phyloP scores from a whole-genome alignment of 169 alveolate species.

The Besnoitia besnoiti region DNA sequence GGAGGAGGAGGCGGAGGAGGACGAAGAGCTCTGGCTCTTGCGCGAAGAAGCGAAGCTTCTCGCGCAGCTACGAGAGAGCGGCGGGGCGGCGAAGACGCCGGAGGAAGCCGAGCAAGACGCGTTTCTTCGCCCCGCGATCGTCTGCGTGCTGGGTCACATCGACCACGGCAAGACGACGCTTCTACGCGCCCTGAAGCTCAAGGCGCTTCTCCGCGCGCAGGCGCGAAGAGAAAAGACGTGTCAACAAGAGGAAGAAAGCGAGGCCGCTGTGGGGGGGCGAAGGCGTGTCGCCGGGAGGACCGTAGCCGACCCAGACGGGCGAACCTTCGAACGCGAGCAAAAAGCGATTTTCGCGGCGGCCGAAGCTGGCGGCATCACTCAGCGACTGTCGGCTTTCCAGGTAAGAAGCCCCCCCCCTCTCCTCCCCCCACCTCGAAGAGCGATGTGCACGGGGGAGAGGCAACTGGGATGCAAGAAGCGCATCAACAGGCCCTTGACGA shows the following conservation, averaged over 20 bases:
- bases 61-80: not conserved
- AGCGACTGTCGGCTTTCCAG: conserved; percentile 42
- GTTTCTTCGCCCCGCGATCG: conserved; percentile 86
- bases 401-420: no score
- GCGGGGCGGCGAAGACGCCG: not conserved
- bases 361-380: conserved; percentile 60
- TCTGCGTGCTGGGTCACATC: conserved; percentile 97
- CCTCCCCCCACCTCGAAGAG: no score
- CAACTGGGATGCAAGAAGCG: no score
- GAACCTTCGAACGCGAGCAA: not conserved
- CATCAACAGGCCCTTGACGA: no score
- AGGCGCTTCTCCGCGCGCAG: not conserved
- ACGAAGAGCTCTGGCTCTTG: not conserved
- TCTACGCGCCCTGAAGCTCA: conserved; percentile 81
- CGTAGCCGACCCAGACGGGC: no score
- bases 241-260: not conserved
- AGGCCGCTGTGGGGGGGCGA: not conserved
- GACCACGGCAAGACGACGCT: conserved; percentile 98
- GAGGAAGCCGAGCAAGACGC: not conserved
- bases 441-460: no score
- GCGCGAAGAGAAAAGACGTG: not conserved
- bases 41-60: not conserved
- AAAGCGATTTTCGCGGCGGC: not conserved
- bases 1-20: not conserved
- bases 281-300: not conserved